Evolutionary conservation across 192 early-diverging fungal species (phyloP), one percentile per base, ranked within the genome.

Genomic region (Coemansia javaensis): DNA sequence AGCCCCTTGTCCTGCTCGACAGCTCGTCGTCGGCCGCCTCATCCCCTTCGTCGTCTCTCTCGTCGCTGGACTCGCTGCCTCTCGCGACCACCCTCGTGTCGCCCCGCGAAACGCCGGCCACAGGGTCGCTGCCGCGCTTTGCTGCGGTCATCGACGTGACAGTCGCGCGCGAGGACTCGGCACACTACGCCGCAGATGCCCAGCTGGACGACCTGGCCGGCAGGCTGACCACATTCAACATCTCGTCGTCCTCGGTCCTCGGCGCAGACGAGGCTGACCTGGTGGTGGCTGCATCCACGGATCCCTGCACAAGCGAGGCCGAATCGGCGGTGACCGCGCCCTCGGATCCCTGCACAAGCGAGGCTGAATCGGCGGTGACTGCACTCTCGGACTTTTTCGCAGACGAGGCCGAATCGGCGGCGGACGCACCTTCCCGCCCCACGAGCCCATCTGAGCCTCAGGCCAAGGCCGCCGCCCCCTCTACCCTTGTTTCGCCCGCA

Each of bases 101-200:
- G 30, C 44, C 31, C 30, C 11, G 18, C n/a, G n/a, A n/a, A n/a
- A n/a, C n/a, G n/a, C n/a, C n/a, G n/a, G n/a, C n/a, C n/a, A n/a
- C n/a, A n/a, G n/a, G n/a, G n/a, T 28, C 13, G 13, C 46, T 24
- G 7, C 16, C 12, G 17, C 46, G 17, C 4, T 35, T 47, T 14
- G 42, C 47, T 13, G 47, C 53, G 0, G 35, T 53, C 12, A 51
- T 65, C 36, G 63, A 65, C 15, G 32, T 65, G 44, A 65, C 63
- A 8, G 32, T 22, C 2, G 39, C 59, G 36, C 33, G 35, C 31
- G 28, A 21, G 15, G 34, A 42, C 18, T 8, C 52, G 3, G 32
- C 46, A 7, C 31, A 33, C 13, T 32, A 15, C 9, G 23, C 5
- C 12, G 37, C 45, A 4, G 43, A 43, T 22, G 21, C 40, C 11